Percentiles rank a stretch among this genome's conserved stretches.
phyloP scores from a whole-genome alignment of 768 basidiomycete species.

The Pulveroboletus sp. region DNA sequence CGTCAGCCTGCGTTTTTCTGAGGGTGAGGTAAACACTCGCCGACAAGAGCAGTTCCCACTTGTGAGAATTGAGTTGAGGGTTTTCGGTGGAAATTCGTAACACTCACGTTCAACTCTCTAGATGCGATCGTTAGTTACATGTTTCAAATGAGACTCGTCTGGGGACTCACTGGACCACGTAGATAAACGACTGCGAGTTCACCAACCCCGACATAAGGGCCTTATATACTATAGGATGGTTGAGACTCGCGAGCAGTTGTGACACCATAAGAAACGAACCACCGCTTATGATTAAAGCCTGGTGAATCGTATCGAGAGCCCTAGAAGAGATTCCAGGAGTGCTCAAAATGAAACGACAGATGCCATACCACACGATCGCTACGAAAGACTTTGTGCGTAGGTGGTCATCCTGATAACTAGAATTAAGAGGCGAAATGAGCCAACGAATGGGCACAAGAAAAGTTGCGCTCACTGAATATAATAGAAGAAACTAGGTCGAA shows the following conservation, averaged over 20 bases:
- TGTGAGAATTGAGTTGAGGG: no score
- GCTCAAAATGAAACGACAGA: neutral
- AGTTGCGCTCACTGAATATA: conserved; percentile 4
- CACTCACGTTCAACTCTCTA: neutral
- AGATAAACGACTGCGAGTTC: neutral
- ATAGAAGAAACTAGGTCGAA: conserved; percentile 1
- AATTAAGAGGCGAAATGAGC: neutral
- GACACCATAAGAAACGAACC: neutral
- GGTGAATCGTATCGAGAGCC: conserved; percentile 1
- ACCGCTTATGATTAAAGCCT: conserved; percentile 1
- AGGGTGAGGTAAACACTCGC: neutral
- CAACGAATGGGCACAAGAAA: neutral
- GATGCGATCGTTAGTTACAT: neutral
- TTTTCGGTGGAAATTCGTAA: neutral
- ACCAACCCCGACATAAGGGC: neutral
- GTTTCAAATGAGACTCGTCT: neutral
- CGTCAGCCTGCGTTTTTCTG: neutral
- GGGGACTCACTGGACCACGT: neutral
- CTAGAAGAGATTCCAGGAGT: neutral
- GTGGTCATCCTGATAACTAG: conserved; percentile 2
- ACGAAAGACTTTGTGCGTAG: neutral
- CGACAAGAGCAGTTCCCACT: neutral
- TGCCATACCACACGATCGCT: neutral
- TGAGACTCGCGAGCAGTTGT: neutral
- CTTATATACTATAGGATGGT: neutral